phyloP scores from a whole-genome alignment of 495 filamentous ascomycete genomes.

The Xylaria venustula region DNA sequence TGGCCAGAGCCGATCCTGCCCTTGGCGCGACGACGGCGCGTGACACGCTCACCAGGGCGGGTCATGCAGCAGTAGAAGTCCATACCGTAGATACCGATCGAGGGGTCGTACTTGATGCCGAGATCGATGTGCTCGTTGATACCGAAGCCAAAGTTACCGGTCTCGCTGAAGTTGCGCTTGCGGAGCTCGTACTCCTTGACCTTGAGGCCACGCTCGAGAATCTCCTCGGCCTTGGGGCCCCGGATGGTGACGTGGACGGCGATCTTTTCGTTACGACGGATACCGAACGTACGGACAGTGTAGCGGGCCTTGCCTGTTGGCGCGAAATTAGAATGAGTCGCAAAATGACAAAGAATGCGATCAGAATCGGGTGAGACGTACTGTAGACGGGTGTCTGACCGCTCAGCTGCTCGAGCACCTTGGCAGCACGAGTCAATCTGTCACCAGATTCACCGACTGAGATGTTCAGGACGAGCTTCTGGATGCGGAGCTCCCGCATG shows the following conservation, averaged over 20 bases:
- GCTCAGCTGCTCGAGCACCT: conserved; percentile 98
- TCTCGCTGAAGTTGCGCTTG: conserved; percentile 99
- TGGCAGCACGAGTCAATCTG: conserved; percentile 98
- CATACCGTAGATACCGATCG: conserved; percentile 99
- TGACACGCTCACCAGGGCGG: conserved; percentile 95
- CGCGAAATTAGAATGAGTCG: conserved; percentile 12
- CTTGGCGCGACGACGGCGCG: conserved; percentile 89
- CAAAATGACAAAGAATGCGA: conserved; percentile 24
- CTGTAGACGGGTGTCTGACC: conserved; percentile 99
- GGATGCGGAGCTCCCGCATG: conserved; percentile 99
- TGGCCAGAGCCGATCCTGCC: conserved; percentile 80
- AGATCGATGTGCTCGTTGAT: conserved; percentile 99
- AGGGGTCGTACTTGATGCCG: conserved; percentile 99
- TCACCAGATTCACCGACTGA: conserved; percentile 99
- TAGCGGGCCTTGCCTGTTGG: conserved; percentile 93
- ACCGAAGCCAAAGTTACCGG: conserved; percentile 99
- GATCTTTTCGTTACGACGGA: conserved; percentile 99
- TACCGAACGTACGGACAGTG: conserved; percentile 99
- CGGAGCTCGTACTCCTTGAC: conserved; percentile 99
- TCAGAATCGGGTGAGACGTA: conserved; percentile 32
- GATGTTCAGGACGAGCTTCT: conserved; percentile 99
- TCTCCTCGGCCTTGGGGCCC: conserved; percentile 99
- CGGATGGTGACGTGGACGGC: conserved; percentile 99
- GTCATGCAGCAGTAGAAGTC: conserved; percentile 99
- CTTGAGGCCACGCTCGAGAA: conserved; percentile 99